Evolutionary conservation across 164 flowering plant species (phyloP), one percentile per base, ranked within the genome.

Genomic region (Paratinospora sagittata): DNA sequence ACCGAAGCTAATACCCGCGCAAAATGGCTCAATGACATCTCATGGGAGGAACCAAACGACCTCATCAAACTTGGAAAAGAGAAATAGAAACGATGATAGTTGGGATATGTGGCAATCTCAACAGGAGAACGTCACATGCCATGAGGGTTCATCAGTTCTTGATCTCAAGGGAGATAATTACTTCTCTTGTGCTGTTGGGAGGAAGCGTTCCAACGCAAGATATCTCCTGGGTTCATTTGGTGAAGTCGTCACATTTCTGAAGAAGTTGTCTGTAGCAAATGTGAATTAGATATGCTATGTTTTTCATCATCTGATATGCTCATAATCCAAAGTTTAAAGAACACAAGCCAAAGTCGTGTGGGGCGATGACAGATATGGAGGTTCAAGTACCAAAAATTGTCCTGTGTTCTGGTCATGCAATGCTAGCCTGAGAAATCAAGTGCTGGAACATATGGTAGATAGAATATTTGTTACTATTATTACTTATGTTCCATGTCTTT

Each of bases 111-210:
- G 84, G 82, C 78, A 75, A 65, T 65, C 78, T 33, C 26, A 75
- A 6, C 74, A 60, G 13, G 86, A 86, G 19, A 79, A 52, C 49
- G 67, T 79, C 0, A 70, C 87, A 4, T 75, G 82, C 79, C 79
- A 80, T 11, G 93, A 87, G 78, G 89, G 93, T 33, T 84, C 90
- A 11, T 86, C 92, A 8, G 97, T 92, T 26, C 90, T 92, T 21
- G 98, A 92, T 73, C 90, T 92, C 63, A 85, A 83, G 66, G 87
- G 85, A 7, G 98, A 89, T 30, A 88, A 92, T 74, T 92, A 90
- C 84, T 92, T 90, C 82, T 92, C 96, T 27, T 88, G 94, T 71
- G 82, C 96, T 14, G 96, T 92, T 10, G 90, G 91, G n/a, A 70
- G 94, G 41, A 87, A 79, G 58, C 85, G 86, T 47, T 84, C 98